Evolutionary conservation across 345 rosid genomes (phyloP), one percentile per base, ranked within the genome.

Genomic region (Sisymbrium irio): DNA sequence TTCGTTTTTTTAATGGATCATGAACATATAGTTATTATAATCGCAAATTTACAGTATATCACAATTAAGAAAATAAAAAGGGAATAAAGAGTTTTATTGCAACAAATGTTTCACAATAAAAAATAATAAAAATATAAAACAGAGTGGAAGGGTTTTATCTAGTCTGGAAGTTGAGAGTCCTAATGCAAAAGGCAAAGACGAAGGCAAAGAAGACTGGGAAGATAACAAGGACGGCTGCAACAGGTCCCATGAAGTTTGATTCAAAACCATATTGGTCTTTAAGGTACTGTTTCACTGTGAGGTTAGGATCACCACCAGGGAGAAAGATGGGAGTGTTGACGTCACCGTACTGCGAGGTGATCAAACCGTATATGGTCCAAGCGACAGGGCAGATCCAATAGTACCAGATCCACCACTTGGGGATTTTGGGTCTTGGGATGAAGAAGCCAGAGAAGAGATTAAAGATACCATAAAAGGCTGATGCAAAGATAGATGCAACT

Each of bases 381-480:
- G 97, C 97, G 14, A 85, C 78, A 0, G 83, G 98, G 83, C 89
- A 90, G 3, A 93, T 84, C 96, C 93, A 93, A 69, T 89, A 93
- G 76, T 87, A 93, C 97, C 98, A 93, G 0, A 87, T 58, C 93
- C 98, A 93, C 96, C 93, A 91, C 73, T 82, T 85, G 1, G 93
- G 98, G 30, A 91, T 91, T 67, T 57, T 91, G 6, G 98, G 96
- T 84, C 90, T 87, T 8, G 91, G 92, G 51, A 93, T 86, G 69
- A 88, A 89, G 83, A 93, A 93, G 13, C 98, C 96, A 0, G 91
- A 89, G 87, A 91, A 93, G 41, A 93, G 86, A 51, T 85, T 89
- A 71, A 93, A 93, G 49, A 91, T 81, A 4, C 85, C 62, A 14
- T 89, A 93, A 63, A 91, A 93, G 6, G 97, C 86, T 36, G 94